Conservation (phyloP, 768 basidiomycete genomes). For the Sporobolomyces pararoseus region DNA sequence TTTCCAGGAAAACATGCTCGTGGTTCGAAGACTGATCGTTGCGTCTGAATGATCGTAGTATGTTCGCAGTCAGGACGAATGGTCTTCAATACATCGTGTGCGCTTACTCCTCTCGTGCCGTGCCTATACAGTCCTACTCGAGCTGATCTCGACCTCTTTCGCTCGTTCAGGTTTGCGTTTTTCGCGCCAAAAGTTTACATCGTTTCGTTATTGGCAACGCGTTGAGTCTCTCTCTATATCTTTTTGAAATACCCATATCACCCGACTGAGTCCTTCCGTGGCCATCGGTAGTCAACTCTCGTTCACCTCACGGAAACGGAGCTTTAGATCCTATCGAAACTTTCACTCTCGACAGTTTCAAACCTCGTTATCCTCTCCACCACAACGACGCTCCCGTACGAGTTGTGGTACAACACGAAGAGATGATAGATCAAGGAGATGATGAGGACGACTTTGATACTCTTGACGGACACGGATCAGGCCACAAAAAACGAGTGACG, state of each 20-base stretch:
- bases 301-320: slow-evolving; percentile 12
- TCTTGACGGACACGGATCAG: not conserved
- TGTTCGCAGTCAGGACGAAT: not conserved
- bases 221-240: not conserved
- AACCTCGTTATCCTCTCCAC: not conserved
- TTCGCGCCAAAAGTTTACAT: slow-evolving; percentile 10
- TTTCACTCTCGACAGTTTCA: not conserved
- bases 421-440: not conserved
- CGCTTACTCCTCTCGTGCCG: not conserved
- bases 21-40: no score
- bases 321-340: slow-evolving; percentile 12
- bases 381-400: slow-evolving; percentile 1
- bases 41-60: not conserved
- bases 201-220: slow-evolving; percentile 5
- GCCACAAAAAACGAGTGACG: not conserved
- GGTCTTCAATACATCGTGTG: slow-evolving; percentile 10
- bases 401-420: slow-evolving; percentile 7
- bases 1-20: not conserved
- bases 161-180: not conserved
- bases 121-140: not conserved
- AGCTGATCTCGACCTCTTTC: no score
- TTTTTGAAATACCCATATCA: not conserved
- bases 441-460: slow-evolving; percentile 3
- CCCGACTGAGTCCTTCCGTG: not conserved
- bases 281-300: not conserved